Base-by-base conservation (phyloP, 345 rosid genomes). In the Microcos paniculata region DNA sequence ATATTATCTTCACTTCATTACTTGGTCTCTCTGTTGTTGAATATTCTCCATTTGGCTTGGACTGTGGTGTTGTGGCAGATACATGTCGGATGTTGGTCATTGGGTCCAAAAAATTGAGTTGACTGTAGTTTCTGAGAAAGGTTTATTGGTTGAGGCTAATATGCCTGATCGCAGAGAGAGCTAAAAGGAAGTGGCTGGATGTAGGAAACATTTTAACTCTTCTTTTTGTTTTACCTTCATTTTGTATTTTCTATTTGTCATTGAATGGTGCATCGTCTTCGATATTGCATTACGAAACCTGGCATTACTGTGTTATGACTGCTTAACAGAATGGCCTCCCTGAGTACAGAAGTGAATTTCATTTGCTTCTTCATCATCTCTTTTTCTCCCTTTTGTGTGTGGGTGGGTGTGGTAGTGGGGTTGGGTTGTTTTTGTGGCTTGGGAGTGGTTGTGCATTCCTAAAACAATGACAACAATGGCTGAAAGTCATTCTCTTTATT, bases 41-140 rank as follows among this genome's bases (percentile, higher is more conserved):
- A 33, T 18, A 33, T 18, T 62, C 46, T 35, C 24, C 67, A 62
- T 62, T 62, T 0, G 35, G 14, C 19, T 35, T n/a, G n/a, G 40
- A 35, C 6, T 62, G n/a, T 35, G 45, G 67, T 62, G 67, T 26
- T 62, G 15, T 62, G 65, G 65, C 65, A 61, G 42, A 61, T 61
- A 16, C 4, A 61, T 16, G 10, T 58, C 26, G 35, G 62, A 26
- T 21, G 4, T n/a, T n/a, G 24, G 24, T 56, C 16, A 56, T 56
- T 56, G 30, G 15, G 6, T 18, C 65, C 7, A 16, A 18, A 42
- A 33, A 31, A 1, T 62, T 33, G 23, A 33, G 14, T 62, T 33
- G 11, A 62, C 65, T 62, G 33, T 12, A 18, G 38, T 33, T 62
- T 33, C 13, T 33, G 45, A 18, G 43, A 33, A 33, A 33, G 45